A percentile compares a stretch with the other conserved stretches of the same genome.
Evolutionary conservation across 176 grass and related monocot genomes (phyloP).

Genomic region (Carex cristatella): DNA sequence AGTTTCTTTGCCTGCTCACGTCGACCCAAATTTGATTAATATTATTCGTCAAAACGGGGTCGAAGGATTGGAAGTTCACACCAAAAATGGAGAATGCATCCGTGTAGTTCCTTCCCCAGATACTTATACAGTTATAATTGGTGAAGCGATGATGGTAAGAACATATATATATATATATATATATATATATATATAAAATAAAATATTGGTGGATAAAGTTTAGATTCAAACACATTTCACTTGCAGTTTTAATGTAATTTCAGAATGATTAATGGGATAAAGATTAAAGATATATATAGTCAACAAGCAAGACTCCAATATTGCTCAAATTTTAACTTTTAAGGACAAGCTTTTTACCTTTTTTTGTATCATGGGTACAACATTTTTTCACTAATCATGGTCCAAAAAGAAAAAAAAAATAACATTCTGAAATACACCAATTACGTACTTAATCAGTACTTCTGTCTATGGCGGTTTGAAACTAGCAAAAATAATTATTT

Average conservation of each 20-base stretch:
- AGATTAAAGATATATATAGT: no score
- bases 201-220: no score
- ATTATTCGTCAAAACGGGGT: slow-evolving; percentile 25
- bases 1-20: neutral
- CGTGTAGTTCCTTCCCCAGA: neutral
- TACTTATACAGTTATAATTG: slow-evolving; percentile 29
- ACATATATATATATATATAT: neutral
- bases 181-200: no score
- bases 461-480: neutral
- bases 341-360: neutral
- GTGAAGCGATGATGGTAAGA: slow-evolving; percentile 18
- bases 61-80: slow-evolving; percentile 20
- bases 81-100: slow-evolving; percentile 28
- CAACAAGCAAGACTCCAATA: neutral
- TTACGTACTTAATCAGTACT: neutral
- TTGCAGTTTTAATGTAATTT: no score
- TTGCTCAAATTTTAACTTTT: neutral
- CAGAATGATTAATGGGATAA: no score
- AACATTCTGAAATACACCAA: neutral
- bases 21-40: slow-evolving; percentile 21
- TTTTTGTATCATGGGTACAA: neutral
- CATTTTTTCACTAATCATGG: neutral
- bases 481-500: neutral
- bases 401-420: neutral
- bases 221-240: no score